Evolutionary conservation across 1,284 basidiomycete species (phyloP).

Genomic region (Tilletia horrida): DNA sequence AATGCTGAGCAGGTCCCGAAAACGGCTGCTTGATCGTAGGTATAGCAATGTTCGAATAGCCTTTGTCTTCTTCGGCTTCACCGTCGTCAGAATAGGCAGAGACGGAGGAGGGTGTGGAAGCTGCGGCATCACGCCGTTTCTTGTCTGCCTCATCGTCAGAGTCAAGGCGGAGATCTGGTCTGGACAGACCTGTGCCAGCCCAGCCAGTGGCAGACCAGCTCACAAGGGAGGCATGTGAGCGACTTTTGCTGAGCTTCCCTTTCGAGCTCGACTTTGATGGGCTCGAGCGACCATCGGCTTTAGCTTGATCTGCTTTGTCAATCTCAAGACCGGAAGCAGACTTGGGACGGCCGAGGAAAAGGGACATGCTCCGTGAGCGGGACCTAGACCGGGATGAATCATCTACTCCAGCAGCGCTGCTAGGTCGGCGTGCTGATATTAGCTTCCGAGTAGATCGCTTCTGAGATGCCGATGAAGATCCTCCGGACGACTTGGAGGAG

Average conservation of each 20-base stretch:
- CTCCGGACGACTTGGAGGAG: constrained; percentile 1
- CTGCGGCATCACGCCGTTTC: not conserved
- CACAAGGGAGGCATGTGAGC: constrained; percentile 9
- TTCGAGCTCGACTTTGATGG: not conserved
- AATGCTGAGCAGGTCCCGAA: not conserved
- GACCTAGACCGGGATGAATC: not conserved
- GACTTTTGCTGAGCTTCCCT: constrained; percentile 11
- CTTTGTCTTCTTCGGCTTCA: not conserved
- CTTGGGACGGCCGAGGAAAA: constrained; percentile 12
- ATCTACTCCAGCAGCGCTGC: constrained; percentile 1
- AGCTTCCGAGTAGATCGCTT: not conserved
- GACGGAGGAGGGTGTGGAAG: not conserved
- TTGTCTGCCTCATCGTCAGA: not conserved
- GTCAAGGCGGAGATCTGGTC: not conserved
- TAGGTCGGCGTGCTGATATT: constrained; percentile 3
- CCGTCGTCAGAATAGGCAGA: not conserved
- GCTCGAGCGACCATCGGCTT: not conserved
- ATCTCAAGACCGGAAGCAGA: not conserved
- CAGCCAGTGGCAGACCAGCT: constrained; percentile 14
- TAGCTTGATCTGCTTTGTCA: not conserved
- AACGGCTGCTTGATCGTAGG: not conserved
- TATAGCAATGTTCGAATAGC: not conserved
- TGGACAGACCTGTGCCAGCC: not conserved
- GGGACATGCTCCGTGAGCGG: constrained; percentile 14
- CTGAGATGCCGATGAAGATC: not conserved